Evolutionary conservation across 148 eudicot species (phyloP), one percentile per base, ranked within the genome.

Genomic region (Fallopia convolvulus): DNA sequence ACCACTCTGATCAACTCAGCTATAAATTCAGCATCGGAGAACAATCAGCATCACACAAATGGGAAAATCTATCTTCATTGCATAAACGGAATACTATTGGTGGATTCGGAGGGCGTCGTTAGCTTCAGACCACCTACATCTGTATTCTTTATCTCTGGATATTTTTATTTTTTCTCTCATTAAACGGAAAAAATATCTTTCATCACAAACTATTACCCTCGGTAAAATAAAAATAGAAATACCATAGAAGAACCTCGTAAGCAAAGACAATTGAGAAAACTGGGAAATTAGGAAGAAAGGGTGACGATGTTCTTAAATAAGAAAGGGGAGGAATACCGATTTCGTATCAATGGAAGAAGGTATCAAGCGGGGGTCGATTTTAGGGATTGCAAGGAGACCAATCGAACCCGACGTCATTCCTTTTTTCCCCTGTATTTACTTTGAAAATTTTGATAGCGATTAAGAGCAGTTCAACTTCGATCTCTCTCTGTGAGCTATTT

Each of bases 341-440:
- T 68, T 36, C 15, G 72, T 42, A 68, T 15, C 20, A 36, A 68
- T 68, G 21, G 46, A 68, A 68, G 72, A 6, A 6, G 42, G 46
- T 36, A 46, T 46, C 72, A 68, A 68, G 1, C 72, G 44, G 20
- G 72, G 72, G 17, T 46, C 42, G 44, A 36, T 39, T 36, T 15
- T 36, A 36, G 72, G 72, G 42, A 68, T 36, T 30, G 72, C 72
- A 39, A 68, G 72, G 72, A 68, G 42, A 68, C 72, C 72, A 68
- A 68, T 68, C 15, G 44, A 68, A 36, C 21, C 46, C 41, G 20
- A 52, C 61, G 21, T 68, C 72, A 68, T 68, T 65, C 40, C 41
- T 65, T 65, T 12, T 65, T 30, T 56, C 66, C 66, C 66, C 33
- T 23, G 14, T 58, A 1, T 9, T 21, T 20, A 58, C 66, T 65